Evolutionary conservation across 768 basidiomycete genomes (phyloP), one percentile per base, ranked within the genome.

Genomic region (Agaricus bisporus): DNA sequence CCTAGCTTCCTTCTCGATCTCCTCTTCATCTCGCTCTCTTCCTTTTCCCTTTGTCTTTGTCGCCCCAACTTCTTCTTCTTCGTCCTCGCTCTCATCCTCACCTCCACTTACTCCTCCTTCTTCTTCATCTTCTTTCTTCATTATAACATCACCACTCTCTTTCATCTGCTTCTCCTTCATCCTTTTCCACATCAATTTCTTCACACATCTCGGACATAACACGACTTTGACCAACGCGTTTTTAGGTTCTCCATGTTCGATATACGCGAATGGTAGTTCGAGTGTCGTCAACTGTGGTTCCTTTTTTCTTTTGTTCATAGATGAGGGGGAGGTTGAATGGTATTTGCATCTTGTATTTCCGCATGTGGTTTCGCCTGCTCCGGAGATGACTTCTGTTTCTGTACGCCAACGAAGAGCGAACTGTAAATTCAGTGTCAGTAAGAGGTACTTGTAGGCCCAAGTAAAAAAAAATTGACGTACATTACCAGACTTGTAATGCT

Each of bases 401-500:
- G 94, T 94, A 32, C 95, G 77, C 95, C 95, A 98, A 12, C 95
- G 85, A 4, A 98, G 77, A 0, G 93, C 83, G 64, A 98, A 87
- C 86, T 94, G 32, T 10, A 28, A 39, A 7, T 39, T 51, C 25
- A 56, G 46, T 25, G 29, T 32, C 11, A 11, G 11, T 32, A 20
- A 29, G n/a, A 10, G 32, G 32, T 18, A 6, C 6, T 20, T 41
- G 32, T n/a, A n/a, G n/a, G n/a, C n/a, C n/a, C n/a, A n/a, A n/a
- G n/a, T n/a, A n/a, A n/a, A n/a, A n/a, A n/a, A n/a, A n/a, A n/a
- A n/a, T n/a, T n/a, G 17, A 66, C 85, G 58, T 57, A 95, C 92
- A 56, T 89, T 87, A 14, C 91, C 90, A 0, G 88, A 84, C 71
- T 93, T 97, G 76, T 91, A 97, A 64, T 98, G 95, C 72, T 98